These are phyloP conservation scores for Lipomyces oligophaga DNA, from an alignment of 805 yeast species.

Conservation along the genomic window DNA sequence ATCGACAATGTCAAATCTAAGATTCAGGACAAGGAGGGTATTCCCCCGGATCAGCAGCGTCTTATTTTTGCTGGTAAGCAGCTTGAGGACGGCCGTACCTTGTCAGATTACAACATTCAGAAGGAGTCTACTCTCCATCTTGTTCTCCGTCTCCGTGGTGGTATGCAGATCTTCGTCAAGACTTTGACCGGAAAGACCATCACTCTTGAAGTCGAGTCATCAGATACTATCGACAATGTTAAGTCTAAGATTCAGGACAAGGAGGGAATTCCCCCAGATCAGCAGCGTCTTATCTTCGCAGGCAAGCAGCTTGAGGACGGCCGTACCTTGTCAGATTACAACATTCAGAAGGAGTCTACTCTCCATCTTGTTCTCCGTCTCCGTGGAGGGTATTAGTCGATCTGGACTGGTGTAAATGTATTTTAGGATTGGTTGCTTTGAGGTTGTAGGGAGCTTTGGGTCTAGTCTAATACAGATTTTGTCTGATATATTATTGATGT, in stretches of 20 bases:
- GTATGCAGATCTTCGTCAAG: constrained; percentile 90
- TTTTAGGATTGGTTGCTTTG: neutral
- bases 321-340: constrained; percentile 89
- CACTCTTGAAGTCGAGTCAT: constrained; percentile 85
- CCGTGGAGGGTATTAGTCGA: constrained; percentile 62
- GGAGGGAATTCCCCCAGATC: constrained; percentile 97
- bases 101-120: constrained; percentile 92
- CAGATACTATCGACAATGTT: constrained; percentile 93
- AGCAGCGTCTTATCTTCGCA: constrained; percentile 90
- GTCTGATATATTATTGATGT: too few species aligned
- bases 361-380: constrained; percentile 79
- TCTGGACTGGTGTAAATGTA: neutral
- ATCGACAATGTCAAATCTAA: constrained; percentile 92
- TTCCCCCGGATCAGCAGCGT: constrained; percentile 96
- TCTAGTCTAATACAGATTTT: too few species aligned
- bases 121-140: constrained; percentile 85
- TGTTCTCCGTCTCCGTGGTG: constrained; percentile 86
- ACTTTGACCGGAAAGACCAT: constrained; percentile 88
- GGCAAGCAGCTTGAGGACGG: constrained; percentile 97
- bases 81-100: constrained; percentile 90
- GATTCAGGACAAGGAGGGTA: constrained; percentile 95
- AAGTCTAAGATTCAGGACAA: constrained; percentile 93
- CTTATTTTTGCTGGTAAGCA: constrained; percentile 94
- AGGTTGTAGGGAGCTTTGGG: too few species aligned
- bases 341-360: constrained; percentile 92